Base-by-base conservation (phyloP, 495 filamentous ascomycete species). In the Neurospora tetraspora region DNA sequence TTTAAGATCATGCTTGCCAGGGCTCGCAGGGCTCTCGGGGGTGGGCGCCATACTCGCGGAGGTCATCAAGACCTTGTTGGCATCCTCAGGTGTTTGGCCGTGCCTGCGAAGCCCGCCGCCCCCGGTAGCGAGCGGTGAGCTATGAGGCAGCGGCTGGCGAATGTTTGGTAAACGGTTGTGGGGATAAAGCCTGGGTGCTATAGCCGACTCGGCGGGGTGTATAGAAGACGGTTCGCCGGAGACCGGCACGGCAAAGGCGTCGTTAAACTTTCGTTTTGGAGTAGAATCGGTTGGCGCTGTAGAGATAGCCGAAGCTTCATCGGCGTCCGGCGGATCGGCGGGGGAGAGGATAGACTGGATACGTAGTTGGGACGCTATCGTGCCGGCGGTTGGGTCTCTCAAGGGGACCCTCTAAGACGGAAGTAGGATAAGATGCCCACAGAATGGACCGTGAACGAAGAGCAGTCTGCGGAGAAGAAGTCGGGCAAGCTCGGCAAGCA, bases 261-360 rank as follows among this genome's bases (percentile, higher is more conserved):
- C 81, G 39, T 81, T 72, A 69, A 76, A 80, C 70, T 82, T 79
- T 61, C 81, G 77, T 77, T 82, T 83, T 18, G 83, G 77, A 39
- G 73, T 72, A 36, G 76, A 70, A 59, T 78, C 71, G 43, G 76
- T 39, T 43, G 72, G 61, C 72, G 77, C 72, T n/a, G 77, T 73
- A 27, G 78, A 71, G 71, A 73, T 74, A 72, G 77, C 78, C 42
- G 78, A 72, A 69, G 74, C 75, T 71, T 81, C 81, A 78, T 82
- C 80, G 73, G 77, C 69, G 71, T 81, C 82, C 71, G 79, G 78
- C 71, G 79, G 82, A 76, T 83, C 81, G 72, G 83, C 75, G 72
- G 82, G 82, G 72, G 83, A 85, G 77, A 85, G 77, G 78, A 85
- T 85, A 72, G 83, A 83, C 76, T 84, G 81, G 73, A 85, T 85